These are phyloP conservation scores for Torrubiella hemipterigena DNA, from an alignment of 2,329 filamentous ascomycete genomes.

Conservation along the genomic window DNA sequence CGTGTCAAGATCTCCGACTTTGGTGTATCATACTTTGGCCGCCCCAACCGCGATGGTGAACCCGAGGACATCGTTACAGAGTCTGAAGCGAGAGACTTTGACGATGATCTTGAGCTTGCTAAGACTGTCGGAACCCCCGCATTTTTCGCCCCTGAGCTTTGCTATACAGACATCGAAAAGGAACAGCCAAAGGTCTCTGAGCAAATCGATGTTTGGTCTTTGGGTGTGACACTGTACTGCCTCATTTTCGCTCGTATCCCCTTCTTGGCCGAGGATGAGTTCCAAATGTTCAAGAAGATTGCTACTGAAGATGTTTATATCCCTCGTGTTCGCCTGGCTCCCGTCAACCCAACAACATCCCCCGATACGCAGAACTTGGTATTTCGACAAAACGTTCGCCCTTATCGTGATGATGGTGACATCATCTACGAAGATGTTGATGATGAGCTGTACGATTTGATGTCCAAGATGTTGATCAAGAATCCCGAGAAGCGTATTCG, in stretches of 20 bases:
- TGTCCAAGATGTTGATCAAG: constrained; percentile 72
- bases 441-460: constrained; percentile 64
- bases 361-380: constrained; percentile 42
- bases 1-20: constrained; percentile 98
- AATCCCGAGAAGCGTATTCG: constrained; percentile 83
- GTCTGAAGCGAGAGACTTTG: constrained; percentile 74
- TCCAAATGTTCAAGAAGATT: constrained; percentile 82
- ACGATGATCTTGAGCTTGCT: constrained; percentile 89
- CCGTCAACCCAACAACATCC: constrained; percentile 50
- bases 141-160: constrained; percentile 94
- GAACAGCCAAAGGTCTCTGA: constrained; percentile 72
- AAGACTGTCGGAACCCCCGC: constrained; percentile 97
- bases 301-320: constrained; percentile 89
- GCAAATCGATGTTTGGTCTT: constrained; percentile 93
- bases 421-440: constrained; percentile 79
- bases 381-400: constrained; percentile 46
- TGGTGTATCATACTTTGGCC: constrained; percentile 92
- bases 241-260: constrained; percentile 89
- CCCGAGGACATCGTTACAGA: constrained; percentile 63
- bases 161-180: constrained; percentile 66
- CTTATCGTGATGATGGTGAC: constrained; percentile 66
- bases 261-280: constrained; percentile 85
- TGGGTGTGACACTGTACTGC: constrained; percentile 92
- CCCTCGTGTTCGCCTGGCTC: constrained; percentile 67
- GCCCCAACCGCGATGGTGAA: constrained; percentile 73